phyloP scores from a whole-genome alignment of 129 eudicot species.

The Dittrichia graveolens region DNA sequence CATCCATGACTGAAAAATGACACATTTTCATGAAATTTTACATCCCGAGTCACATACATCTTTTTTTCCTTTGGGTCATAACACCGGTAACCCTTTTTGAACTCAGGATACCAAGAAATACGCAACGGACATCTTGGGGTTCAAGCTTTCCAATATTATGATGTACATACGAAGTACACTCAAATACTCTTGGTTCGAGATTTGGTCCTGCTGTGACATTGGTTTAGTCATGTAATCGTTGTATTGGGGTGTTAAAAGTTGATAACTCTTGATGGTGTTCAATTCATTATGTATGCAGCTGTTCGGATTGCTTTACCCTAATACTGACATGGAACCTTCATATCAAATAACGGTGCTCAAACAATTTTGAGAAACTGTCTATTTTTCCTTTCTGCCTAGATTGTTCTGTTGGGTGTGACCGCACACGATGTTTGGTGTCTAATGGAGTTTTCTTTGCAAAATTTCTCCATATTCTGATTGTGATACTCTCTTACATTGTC shows the following conservation, averaged over 20 bases:
- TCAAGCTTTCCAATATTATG: conserved; percentile 6
- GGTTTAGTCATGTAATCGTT: background rate
- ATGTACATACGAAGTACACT: background rate
- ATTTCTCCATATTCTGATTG: background rate
- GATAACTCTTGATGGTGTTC: too few relatives aligned
- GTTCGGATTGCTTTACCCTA: too few relatives aligned
- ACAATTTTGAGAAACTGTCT: too few relatives aligned
- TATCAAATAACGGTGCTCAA: too few relatives aligned
- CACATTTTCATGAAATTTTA: background rate
- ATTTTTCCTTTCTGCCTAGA: too few relatives aligned
- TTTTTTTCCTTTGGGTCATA: background rate
- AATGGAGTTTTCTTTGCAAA: conserved; percentile 2
- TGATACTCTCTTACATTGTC: conserved; percentile 18
- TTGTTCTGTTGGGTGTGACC: too few relatives aligned
- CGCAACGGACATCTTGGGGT: background rate
- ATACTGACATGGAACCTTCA: too few relatives aligned
- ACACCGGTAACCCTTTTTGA: conserved; percentile 17
- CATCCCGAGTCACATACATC: conserved; percentile 20
- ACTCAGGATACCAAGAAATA: conserved; percentile 13
- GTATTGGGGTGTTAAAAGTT: too few relatives aligned
- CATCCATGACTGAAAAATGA: background rate
- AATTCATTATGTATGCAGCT: too few relatives aligned
- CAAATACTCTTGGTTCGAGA: conserved; percentile 28
- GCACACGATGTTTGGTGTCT: conserved; percentile 17
- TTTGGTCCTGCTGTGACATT: conserved; percentile 11